Evolutionary conservation across 2,329 filamentous ascomycete genomes (phyloP), one percentile per base, ranked within the genome.

Genomic region (Zymoseptoria brevis): DNA sequence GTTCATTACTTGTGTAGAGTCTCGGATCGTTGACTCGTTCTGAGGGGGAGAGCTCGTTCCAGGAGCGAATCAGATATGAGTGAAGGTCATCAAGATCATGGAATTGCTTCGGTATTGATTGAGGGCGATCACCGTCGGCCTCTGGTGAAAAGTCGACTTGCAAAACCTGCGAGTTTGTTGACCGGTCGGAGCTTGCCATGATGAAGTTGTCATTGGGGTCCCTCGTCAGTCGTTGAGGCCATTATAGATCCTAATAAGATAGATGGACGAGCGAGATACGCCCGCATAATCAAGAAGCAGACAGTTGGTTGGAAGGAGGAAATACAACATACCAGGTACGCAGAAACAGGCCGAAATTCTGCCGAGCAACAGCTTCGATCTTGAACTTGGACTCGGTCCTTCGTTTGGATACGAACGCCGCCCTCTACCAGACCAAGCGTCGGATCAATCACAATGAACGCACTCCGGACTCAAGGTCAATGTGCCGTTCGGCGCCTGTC

Each of bases 1-100:
- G 50, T 21, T 59, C 57, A 16, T 54, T 45, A 13, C 57, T 58
- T 19, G 60, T 61, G 50, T 57, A 55, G 53, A 45, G 7, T 13
- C 4, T 45, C 2, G 16, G 35, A n/a, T 45, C 49, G 49, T 45
- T 45, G 35, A n/a, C 35, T 45, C 35, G 35, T 16, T 45, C 13
- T 7, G 13, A 13, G 13, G 35, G 35, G 2, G 35, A 45, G 35
- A 45, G 35, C 35, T 45, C 35, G 16, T 45, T 45, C 35, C 35
- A 45, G 35, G 35, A 45, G 35, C 35, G 16, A 3, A 45, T 45
- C 35, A 45, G 35, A n/a, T 45, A 45, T n/a, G 35, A 45, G 35
- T 45, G 35, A 45, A 45, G 35, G 35, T 45, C 35, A 6, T 21
- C 56, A 26, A 21, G 30, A 50, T 19, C 56, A 53, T 16, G 13